phyloP scores from a whole-genome alignment of 768 basidiomycete genomes.

The Lactifluus subvellereus region DNA sequence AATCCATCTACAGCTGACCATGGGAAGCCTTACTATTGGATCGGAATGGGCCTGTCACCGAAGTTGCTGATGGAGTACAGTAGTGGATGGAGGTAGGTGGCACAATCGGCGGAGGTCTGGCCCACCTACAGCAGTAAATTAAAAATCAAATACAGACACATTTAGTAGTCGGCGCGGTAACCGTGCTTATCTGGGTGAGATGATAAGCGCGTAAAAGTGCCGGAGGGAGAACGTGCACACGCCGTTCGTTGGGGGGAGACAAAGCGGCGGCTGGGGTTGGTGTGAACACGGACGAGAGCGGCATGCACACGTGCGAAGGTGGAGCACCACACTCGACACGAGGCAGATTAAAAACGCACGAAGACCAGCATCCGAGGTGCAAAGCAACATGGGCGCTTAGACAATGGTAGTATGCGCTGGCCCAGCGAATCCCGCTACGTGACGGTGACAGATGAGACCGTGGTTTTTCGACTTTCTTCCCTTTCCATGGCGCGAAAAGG shows the following conservation, averaged over 20 bases:
- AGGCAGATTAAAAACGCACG: background rate
- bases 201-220: constrained; percentile 4
- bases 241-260: background rate
- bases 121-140: background rate
- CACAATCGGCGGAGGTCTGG: background rate
- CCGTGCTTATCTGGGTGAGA: constrained; percentile 3
- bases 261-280: constrained; percentile 1
- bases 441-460: background rate
- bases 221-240: background rate
- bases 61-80: background rate
- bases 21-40: background rate
- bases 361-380: background rate
- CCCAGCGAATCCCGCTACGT: constrained; percentile 6
- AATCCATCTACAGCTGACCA: background rate
- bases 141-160: constrained; percentile 2
- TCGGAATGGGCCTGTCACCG: background rate
- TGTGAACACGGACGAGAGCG: background rate
- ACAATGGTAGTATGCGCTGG: background rate
- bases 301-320: constrained; percentile 1
- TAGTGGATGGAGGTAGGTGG: background rate
- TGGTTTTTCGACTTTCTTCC: too few species aligned
- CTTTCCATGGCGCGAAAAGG: too few species aligned
- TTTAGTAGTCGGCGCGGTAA: background rate
- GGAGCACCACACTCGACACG: background rate
- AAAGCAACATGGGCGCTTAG: constrained; percentile 4